Base-by-base conservation (phyloP, 2,329 filamentous ascomycete species). In the Penicillium sp. region DNA sequence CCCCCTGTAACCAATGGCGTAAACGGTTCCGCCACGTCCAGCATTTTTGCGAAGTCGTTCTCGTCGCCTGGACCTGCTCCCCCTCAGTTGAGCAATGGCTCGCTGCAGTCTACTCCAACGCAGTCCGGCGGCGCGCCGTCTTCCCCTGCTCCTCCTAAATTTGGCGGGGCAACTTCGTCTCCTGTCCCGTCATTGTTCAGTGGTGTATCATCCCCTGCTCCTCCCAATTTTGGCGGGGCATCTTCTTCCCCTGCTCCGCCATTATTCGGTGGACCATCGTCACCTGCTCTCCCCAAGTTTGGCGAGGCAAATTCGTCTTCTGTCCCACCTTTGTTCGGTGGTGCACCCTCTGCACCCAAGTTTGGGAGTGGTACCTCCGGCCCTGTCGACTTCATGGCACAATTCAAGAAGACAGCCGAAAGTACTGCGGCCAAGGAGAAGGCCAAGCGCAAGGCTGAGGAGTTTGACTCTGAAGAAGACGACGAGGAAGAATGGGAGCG, bases 381-480 rank as follows among this genome's bases (percentile, higher is more conserved):
- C 49, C 59, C 69, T 9, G 64, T 64, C 6, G 70, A 77, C 56
- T 80, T 80, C 63, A 67, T 79, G 52, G 70, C 71, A 19, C 71
- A 79, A 8, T 81, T 81, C 59, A 72, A 73, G 47, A 62, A 70
- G 31, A 57, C 70, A 52, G 70, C 79, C 6, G 73, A 75, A 21
- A 70, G 76, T 50, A 68, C 70, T 31, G 73, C 75, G 48, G 75
- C 77, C 45, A 73, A 76, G 47, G 77, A 77, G 46, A 78, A 76
- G 55, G 74, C 72, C 53, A 80, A 80, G 66, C 77, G 79, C 49
- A 81, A 80, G 66, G 77, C 73, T 3, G 79, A 81, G 50, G 79
- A 82, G 22, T 81, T 78, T 57, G 80, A 82, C 60, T 81, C 79
- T 8, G 80, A 82, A 14, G 79, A 81, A 53, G 79, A 82, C 43